Evolutionary conservation across 2,329 filamentous ascomycete species (phyloP), one percentile per base, ranked within the genome.

Genomic region (Ophiognomonia clavigignenti-juglandacearum): DNA sequence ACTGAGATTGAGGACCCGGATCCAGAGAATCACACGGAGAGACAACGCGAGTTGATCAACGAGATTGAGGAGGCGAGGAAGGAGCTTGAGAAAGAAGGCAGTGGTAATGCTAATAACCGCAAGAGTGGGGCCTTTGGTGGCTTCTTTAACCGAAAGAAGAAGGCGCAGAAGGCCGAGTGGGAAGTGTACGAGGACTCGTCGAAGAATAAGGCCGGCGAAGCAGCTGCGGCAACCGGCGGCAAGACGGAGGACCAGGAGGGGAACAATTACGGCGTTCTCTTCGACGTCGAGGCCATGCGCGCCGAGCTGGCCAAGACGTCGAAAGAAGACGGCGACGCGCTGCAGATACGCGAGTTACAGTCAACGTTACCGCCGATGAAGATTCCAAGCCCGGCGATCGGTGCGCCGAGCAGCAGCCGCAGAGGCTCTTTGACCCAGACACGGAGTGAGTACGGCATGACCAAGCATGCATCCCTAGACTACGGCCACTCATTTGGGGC

Each of bases 1-100:
- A 84, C 80, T 1, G 93, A 98, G 66, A 97, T 98, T 51, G 93
- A 97, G 63, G 93, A 98, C 56, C 90, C 93, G 0, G 93, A 98
- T 59, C 93, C 93, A 0, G 93, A 97, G 0, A 92, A 95, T 56
- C 92, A 97, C 66, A 77, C 81, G 42, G 78, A 89, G 62, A 78
- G 91, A 39, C 93, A 98, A 66, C 79, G 90, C 47, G 92, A 97
- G 66, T 78, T 98, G 35, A 96, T 98, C 62, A 90, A 86, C 58
- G 93, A 98, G 67, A 96, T 98, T 43, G 92, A 97, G 63, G 91
- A 95, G 66, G 93, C 93, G 6, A 81, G 93, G 31, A 90, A 85
- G 61, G 83, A 93, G 59, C 76, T 95, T 4, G 90, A 96, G 59
- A 83, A 81, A 61, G 86, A 93, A 58, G 84, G 83, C 16, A 82